Evolutionary conservation across 2,329 filamentous ascomycete genomes (phyloP).

Genomic region (Colletotrichum sp.): DNA sequence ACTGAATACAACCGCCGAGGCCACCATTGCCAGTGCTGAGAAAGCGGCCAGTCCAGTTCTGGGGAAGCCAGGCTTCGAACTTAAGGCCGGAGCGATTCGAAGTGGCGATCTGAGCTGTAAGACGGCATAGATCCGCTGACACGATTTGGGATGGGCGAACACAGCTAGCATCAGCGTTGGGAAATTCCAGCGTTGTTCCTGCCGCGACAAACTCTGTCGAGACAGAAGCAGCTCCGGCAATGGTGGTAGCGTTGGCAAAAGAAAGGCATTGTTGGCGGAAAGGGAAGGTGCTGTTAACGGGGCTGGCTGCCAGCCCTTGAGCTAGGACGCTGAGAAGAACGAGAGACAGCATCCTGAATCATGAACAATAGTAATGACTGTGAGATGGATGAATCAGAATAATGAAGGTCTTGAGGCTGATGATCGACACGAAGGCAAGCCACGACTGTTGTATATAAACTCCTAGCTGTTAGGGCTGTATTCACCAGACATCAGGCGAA

Average conservation of each 20-base stretch:
- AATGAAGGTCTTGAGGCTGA: background rate
- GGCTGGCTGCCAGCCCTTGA: background rate
- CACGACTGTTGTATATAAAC: background rate
- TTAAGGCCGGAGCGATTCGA: slow-evolving; percentile 48
- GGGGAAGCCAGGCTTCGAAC: slow-evolving; percentile 52
- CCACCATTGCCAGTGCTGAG: slow-evolving; percentile 54
- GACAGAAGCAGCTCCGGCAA: slow-evolving; percentile 29
- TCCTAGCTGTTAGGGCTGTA: background rate
- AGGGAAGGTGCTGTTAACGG: background rate
- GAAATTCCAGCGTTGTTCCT: slow-evolving; percentile 37
- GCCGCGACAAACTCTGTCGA: slow-evolving; percentile 18
- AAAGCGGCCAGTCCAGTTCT: slow-evolving; percentile 48
- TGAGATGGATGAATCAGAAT: background rate
- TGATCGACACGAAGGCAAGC: background rate
- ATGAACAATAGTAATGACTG: background rate
- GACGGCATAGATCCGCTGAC: slow-evolving; percentile 29
- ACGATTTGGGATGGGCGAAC: slow-evolving; percentile 23
- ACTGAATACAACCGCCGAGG: slow-evolving; percentile 49
- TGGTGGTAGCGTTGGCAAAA: slow-evolving; percentile 31
- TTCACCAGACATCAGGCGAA: background rate
- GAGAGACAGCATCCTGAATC: background rate
- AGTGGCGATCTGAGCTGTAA: slow-evolving; percentile 32
- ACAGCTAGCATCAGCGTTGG: slow-evolving; percentile 42
- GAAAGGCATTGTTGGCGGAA: slow-evolving; percentile 17
- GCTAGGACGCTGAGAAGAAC: background rate